Evolutionary conservation across 1,284 basidiomycete genomes (phyloP).

Genomic region (Fomes fomentarius): DNA sequence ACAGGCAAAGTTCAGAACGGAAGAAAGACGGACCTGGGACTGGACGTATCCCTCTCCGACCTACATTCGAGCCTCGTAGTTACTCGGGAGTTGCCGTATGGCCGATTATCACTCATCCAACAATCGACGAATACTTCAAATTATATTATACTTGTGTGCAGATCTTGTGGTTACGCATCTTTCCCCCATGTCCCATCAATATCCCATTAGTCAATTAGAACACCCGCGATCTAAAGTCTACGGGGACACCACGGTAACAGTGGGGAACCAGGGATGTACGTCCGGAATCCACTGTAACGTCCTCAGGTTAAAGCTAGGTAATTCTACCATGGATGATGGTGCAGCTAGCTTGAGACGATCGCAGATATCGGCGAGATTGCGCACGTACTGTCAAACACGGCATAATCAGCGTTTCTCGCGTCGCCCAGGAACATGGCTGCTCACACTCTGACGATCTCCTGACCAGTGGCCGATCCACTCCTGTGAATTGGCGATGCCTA

Average conservation of each 20-base stretch:
- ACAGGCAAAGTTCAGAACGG: no score
- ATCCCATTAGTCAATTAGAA: no score
- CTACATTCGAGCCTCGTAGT: no score
- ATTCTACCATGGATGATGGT: constrained; percentile 15
- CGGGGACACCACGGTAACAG: not conserved
- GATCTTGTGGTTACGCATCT: no score
- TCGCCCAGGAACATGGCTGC: not conserved
- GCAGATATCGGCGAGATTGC: constrained; percentile 15
- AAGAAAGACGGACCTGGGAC: no score
- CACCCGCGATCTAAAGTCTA: not conserved
- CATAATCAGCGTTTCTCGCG: not conserved
- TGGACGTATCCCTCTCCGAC: no score
- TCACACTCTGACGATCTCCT: constrained; percentile 20
- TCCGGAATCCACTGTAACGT: constrained; percentile 45
- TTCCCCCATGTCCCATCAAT: no score
- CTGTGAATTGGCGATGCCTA: constrained; percentile 5
- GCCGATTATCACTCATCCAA: no score
- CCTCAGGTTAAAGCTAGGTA: constrained; percentile 32
- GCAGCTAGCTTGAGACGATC: constrained; percentile 2
- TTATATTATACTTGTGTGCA: no score
- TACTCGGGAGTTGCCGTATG: no score
- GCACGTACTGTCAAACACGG: constrained; percentile 17
- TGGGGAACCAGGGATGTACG: constrained; percentile 50
- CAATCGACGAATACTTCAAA: no score
- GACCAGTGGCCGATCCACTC: constrained; percentile 22